Evolutionary conservation across 2,329 filamentous ascomycete species (phyloP).

Genomic region (Leptographium galeiforme): DNA sequence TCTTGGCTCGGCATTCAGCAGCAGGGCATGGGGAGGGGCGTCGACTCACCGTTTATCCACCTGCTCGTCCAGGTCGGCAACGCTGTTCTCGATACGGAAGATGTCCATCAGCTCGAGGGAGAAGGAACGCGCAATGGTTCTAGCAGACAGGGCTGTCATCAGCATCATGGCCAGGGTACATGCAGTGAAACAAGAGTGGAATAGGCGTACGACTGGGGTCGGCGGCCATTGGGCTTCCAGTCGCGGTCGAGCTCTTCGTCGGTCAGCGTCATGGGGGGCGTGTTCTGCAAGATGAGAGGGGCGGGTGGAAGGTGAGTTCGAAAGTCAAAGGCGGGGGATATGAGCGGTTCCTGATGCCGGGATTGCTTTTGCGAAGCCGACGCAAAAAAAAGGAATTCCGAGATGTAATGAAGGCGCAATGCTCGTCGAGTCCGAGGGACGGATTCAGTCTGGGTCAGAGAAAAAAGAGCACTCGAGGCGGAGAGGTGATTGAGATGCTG

Average conservation of each 20-base stretch:
- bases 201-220: constrained; percentile 70
- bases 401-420: neutral
- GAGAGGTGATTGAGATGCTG: neutral
- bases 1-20: neutral
- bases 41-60: constrained; percentile 62
- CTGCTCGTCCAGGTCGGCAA: constrained; percentile 60
- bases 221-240: constrained; percentile 66
- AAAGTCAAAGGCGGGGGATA: neutral
- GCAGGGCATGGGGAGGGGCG: neutral
- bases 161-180: neutral
- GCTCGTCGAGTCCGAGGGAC: neutral
- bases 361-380: no score
- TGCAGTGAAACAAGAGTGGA: neutral
- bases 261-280: constrained; percentile 20
- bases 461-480: neutral
- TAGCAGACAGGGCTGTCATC: constrained; percentile 23
- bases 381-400: no score
- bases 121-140: constrained; percentile 78
- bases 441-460: neutral
- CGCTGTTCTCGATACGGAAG: constrained; percentile 71
- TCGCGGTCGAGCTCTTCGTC: constrained; percentile 62
- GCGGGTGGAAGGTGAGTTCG: neutral
- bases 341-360: no score
- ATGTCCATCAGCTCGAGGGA: constrained; percentile 76
- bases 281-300: neutral